phyloP scores from a whole-genome alignment of 345 rosid genomes.

The Excoecaria agallocha region DNA sequence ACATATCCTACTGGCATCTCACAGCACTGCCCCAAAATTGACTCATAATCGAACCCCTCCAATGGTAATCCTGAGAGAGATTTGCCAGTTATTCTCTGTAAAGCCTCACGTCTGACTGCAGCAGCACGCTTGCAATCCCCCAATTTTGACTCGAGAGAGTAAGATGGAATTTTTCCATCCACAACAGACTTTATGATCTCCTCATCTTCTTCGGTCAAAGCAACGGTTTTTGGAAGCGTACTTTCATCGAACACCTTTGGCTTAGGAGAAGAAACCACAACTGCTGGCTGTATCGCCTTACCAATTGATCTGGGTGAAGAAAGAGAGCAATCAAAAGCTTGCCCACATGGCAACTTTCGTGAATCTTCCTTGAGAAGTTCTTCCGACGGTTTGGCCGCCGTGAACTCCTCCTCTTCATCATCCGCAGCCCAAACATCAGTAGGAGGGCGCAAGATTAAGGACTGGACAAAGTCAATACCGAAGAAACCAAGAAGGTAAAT shows the following conservation, averaged over 20 bases:
- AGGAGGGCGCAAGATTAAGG: conserved; percentile 35
- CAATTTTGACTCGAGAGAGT: conserved; percentile 43
- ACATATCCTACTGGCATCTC: conserved; percentile 50
- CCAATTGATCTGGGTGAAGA: neutral
- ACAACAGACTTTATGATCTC: conserved; percentile 36
- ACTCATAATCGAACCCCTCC: conserved; percentile 38
- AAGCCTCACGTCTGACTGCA: conserved; percentile 37
- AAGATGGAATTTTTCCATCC: conserved; percentile 34
- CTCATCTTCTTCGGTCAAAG: conserved; percentile 29
- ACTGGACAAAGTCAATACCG: conserved; percentile 38
- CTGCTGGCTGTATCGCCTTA: neutral
- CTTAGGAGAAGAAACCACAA: neutral
- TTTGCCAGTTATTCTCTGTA: conserved; percentile 33
- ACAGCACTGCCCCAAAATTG: conserved; percentile 48
- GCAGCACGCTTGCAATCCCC: conserved; percentile 44
- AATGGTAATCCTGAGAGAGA: conserved; percentile 38
- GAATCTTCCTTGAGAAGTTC: conserved; percentile 19
- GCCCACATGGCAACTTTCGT: conserved; percentile 21
- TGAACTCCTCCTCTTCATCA: conserved; percentile 12
- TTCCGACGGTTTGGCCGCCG: neutral
- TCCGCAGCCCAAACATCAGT: conserved; percentile 34
- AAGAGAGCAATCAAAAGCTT: conserved; percentile 23
- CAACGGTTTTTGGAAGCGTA: neutral
- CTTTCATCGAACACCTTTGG: conserved; percentile 13
- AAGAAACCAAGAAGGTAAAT: conserved; percentile 38